Evolutionary conservation across 495 filamentous ascomycete genomes (phyloP).

Genomic region (Penicillium cosmopolitanum): DNA sequence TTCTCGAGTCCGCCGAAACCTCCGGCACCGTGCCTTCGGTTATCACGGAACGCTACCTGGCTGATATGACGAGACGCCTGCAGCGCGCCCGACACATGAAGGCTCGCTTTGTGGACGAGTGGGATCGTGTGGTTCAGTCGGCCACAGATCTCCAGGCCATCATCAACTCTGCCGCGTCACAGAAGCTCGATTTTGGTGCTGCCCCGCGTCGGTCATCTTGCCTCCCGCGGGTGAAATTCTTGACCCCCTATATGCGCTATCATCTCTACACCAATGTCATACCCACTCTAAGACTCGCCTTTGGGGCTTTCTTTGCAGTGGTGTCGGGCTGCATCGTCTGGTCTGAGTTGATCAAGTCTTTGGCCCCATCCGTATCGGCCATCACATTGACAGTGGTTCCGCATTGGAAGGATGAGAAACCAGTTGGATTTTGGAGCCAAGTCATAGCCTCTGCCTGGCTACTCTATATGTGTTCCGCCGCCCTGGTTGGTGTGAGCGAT

Average conservation of each 20-base stretch:
- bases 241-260: conserved; percentile 89
- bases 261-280: conserved; percentile 70
- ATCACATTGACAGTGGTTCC: conserved; percentile 86
- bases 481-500: conserved; percentile 81
- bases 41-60: conserved; percentile 91
- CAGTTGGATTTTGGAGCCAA: conserved; percentile 83
- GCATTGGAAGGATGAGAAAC: conserved; percentile 66
- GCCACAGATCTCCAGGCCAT: conserved; percentile 78
- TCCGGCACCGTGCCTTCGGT: conserved; percentile 66
- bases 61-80: conserved; percentile 81
- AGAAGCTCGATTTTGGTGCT: conserved; percentile 74
- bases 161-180: conserved; percentile 79
- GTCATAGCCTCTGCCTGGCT: conserved; percentile 85
- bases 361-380: conserved; percentile 74
- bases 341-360: conserved; percentile 84
- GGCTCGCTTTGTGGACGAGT: conserved; percentile 79
- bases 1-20: conserved; percentile 39
- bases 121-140: conserved; percentile 75
- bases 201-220: conserved; percentile 58
- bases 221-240: conserved; percentile 55
- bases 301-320: conserved; percentile 66
- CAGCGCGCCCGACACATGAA: conserved; percentile 81
- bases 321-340: conserved; percentile 85
- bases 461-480: conserved; percentile 87
- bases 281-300: conserved; percentile 62